These are phyloP conservation scores for Rhizophagus clarus DNA, from an alignment of 192 early-diverging fungal genomes.

Conservation along the genomic window DNA sequence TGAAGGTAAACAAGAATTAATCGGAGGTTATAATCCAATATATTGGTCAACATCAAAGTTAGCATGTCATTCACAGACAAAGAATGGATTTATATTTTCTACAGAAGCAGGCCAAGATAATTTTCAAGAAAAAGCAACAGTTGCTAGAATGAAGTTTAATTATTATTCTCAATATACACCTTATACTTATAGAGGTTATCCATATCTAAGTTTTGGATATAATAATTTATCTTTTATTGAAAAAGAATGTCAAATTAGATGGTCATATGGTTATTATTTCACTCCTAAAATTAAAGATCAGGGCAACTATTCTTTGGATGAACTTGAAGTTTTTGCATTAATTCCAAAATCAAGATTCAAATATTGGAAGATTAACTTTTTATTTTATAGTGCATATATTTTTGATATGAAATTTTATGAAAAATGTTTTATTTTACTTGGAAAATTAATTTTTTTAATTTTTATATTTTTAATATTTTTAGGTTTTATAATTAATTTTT, in stretches of 20 bases:
- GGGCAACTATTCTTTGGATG: not conserved
- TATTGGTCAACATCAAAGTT: not conserved
- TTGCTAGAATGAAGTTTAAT: not conserved
- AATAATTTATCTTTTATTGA: not conserved
- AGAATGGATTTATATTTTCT: slow-evolving; percentile 8
- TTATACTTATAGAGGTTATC: not conserved
- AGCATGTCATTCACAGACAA: not conserved
- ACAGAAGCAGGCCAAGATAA: not conserved
- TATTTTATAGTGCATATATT: too few species aligned
- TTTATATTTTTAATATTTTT: too few species aligned
- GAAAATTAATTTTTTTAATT: too few species aligned
- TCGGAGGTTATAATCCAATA: not conserved
- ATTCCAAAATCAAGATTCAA: not conserved
- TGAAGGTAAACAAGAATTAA: not conserved
- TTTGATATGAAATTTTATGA: too few species aligned
- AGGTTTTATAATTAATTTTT: too few species aligned
- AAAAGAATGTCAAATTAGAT: not conserved
- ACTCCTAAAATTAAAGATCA: not conserved
- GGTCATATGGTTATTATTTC: not conserved
- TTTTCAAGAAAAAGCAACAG: slow-evolving; percentile 1
- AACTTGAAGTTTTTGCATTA: slow-evolving; percentile 1
- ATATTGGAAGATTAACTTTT: too few species aligned
- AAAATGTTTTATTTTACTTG: too few species aligned
- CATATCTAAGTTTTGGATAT: not conserved
- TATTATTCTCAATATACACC: not conserved